These are phyloP conservation scores for Acanthamoeba healyi DNA, from an alignment of 208 protist genomes.

Conservation along the genomic window DNA sequence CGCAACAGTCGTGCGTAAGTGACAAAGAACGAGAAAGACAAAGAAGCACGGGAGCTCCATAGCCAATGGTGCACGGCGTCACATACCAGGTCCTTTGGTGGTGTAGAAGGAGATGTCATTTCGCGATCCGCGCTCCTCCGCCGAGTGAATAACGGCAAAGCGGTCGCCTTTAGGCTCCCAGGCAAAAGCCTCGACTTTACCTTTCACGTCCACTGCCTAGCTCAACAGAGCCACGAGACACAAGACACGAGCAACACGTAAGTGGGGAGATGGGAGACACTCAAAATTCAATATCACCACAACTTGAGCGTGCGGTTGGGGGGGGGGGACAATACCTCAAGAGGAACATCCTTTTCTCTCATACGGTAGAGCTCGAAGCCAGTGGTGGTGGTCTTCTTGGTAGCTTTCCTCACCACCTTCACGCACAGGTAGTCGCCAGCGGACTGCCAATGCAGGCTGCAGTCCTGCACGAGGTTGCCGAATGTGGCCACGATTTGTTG, in stretches of 20 bases:
- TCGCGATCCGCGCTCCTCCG: not conserved
- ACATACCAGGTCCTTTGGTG: not conserved
- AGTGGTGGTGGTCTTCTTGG: not conserved
- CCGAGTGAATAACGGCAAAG: constrained; percentile 46
- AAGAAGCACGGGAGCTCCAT: not conserved
- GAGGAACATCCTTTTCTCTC: constrained; percentile 56
- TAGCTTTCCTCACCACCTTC: not conserved
- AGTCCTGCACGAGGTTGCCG: too few species aligned
- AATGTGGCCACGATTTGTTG: too few species aligned
- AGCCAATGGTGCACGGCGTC: too few species aligned
- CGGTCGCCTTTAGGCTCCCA: constrained; percentile 56
- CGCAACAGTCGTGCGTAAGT: too few species aligned
- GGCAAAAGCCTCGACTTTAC: constrained; percentile 18
- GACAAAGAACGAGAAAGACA: constrained; percentile 12
- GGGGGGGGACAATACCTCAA: not conserved
- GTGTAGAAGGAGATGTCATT: constrained; percentile 45
- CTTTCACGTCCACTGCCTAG: constrained; percentile 22
- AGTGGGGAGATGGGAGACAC: too few species aligned
- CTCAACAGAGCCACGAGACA: too few species aligned
- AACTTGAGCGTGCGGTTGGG: not conserved
- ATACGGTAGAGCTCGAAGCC: constrained; percentile 35
- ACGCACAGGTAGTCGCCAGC: constrained; percentile 59
- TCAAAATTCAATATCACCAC: too few species aligned
- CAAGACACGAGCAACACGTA: too few species aligned
- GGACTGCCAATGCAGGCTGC: constrained; percentile 42